Evolutionary conservation across 2,329 filamentous ascomycete species (phyloP), one percentile per base, ranked within the genome.

Genomic region (Ophiostoma piceae): DNA sequence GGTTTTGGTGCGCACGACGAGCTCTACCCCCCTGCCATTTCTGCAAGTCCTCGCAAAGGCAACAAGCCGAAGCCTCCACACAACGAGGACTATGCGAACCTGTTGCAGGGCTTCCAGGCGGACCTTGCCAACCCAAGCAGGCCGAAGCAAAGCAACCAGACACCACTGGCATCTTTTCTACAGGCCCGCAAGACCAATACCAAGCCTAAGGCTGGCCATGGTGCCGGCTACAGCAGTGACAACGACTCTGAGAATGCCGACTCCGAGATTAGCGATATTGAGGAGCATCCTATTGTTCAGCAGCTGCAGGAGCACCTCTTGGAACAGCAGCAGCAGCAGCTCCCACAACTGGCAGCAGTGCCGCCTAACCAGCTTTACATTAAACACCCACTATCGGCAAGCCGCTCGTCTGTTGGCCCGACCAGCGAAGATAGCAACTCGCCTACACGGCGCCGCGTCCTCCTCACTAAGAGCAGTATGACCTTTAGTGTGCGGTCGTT

Each of bases 251-350:
- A 66, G 16, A 16, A 37, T 41, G 75, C 76, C 0, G 78, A 82
- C 6, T 85, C 84, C 0, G 84, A 85, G 51, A 78, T 85, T 22
- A 85, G 83, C 68, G 84, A 86, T 60, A 76, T 84, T n/a, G 84
- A 86, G 65, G 82, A 86, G 1, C 82, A 84, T 43, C 69, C 71
- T 5, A 51, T 68, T 4, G 66, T 69, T n/a, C 65, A 69, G 68
- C 67, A 64, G 54, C 37, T 65, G 26, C 41, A 68, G n/a, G 60
- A 47, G 26, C 69, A 66, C 12, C 43, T 66, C 7, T 2, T 39
- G 11, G 37, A 29, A 14, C n/a, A n/a, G 11, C 68, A 62, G n/a
- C 66, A 32, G 22, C 70, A 51, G 22, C 68, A 65, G 19, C 51
- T 60, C 14, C 22, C 67, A 35, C 62, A 67, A 3, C 65, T 65